Percentiles rank a stretch among this genome's conserved stretches.
phyloP scores from a whole-genome alignment of 2,329 filamentous ascomycete genomes.

The Beauveria rudraprayagi region DNA sequence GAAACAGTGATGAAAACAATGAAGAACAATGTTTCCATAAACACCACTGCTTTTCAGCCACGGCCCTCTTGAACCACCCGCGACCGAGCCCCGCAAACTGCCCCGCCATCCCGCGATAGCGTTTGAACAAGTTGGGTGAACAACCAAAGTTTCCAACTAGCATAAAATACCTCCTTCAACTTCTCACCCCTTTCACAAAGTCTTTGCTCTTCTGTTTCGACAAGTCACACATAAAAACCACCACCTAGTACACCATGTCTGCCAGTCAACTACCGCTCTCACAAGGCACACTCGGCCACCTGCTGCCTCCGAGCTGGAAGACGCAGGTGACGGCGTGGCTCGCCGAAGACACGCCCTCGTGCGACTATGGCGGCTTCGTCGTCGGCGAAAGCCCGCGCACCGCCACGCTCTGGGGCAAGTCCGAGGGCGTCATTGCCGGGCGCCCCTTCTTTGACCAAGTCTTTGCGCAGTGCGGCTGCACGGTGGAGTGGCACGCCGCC shows the following conservation, averaged over 20 bases:
- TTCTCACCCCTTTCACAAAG: too few species aligned
- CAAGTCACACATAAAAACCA: too few species aligned
- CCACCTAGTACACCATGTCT: neutral
- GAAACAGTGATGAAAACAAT: neutral
- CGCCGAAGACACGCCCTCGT: slow-evolving; percentile 89
- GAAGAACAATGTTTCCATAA: neutral
- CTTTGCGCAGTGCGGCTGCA: slow-evolving; percentile 81
- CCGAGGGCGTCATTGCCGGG: slow-evolving; percentile 76
- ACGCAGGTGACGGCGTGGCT: slow-evolving; percentile 75
- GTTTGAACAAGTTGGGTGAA: too few species aligned
- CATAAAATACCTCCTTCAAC: too few species aligned
- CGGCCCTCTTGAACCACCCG: too few species aligned
- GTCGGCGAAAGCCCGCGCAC: slow-evolving; percentile 63
- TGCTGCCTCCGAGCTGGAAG: slow-evolving; percentile 82
- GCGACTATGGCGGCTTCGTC: slow-evolving; percentile 96
- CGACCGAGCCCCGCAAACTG: too few species aligned
- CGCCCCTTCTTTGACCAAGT: slow-evolving; percentile 94
- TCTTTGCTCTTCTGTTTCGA: too few species aligned
- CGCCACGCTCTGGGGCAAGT: slow-evolving; percentile 62
- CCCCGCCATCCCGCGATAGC: too few species aligned
- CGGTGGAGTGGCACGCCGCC: slow-evolving; percentile 76
- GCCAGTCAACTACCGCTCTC: slow-evolving; percentile 2
- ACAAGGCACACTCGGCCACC: slow-evolving; percentile 48
- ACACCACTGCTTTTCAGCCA: neutral
- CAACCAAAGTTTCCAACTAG: too few species aligned